Evolutionary conservation across 768 basidiomycete species (phyloP).

Genomic region (Lentinus tigrinus): DNA sequence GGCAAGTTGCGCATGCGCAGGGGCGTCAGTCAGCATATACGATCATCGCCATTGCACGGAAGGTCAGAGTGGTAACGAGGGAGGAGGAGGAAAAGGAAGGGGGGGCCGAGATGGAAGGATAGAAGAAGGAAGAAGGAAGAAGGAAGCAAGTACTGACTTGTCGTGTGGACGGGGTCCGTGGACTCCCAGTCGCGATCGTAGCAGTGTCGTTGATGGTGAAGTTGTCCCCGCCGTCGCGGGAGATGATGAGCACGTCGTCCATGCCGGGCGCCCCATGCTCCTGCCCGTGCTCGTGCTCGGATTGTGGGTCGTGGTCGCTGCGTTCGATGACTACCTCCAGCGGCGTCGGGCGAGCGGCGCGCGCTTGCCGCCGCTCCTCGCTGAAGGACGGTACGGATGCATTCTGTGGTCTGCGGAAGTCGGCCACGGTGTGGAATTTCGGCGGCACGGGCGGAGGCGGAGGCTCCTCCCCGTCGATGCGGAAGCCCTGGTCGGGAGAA

Average conservation of each 20-base stretch:
- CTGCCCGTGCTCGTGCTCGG: not conserved
- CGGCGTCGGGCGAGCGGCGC: not conserved
- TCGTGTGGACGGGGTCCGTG: not conserved
- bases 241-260: slow-evolving; percentile 10
- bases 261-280: not conserved
- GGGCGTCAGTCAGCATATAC: not conserved
- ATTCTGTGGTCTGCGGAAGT: not conserved
- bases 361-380: not conserved
- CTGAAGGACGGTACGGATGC: too few species aligned
- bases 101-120: not conserved
- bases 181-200: not conserved
- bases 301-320: not conserved
- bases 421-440: not conserved
- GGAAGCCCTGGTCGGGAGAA: slow-evolving; percentile 11
- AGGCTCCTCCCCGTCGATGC: slow-evolving; percentile 9
- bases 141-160: slow-evolving; percentile 1
- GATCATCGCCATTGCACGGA: not conserved
- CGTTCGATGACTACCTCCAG: too few species aligned
- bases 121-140: not conserved
- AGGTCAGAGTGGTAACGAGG: not conserved
- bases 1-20: not conserved
- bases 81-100: not conserved
- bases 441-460: not conserved
- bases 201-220: slow-evolving; percentile 6
- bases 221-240: slow-evolving; percentile 6